These are phyloP conservation scores for Capsicum pubescens DNA, from an alignment of 257 asterid species.

Conservation along the genomic window DNA sequence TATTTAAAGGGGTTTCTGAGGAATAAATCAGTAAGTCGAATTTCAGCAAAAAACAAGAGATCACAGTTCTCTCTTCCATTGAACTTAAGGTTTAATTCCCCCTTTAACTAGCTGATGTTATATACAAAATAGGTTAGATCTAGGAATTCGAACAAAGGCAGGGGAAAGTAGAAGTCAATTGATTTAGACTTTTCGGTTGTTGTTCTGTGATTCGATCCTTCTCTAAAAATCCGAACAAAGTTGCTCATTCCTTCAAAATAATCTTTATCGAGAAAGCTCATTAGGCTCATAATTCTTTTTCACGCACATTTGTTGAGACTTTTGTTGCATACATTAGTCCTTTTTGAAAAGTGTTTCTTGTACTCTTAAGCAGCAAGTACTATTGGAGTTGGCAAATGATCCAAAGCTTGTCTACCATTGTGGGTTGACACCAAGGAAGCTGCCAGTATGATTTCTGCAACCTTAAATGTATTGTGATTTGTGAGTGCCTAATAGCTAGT, in stretches of 20 bases:
- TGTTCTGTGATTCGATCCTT: too few relatives aligned
- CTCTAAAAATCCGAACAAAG: neutral
- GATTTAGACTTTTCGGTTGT: too few relatives aligned
- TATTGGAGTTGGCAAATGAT: constrained; percentile 81
- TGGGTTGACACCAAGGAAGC: constrained; percentile 91
- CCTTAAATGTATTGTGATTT: constrained; percentile 29
- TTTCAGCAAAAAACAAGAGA: too few relatives aligned
- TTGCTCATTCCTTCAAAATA: neutral
- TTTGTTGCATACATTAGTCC: constrained; percentile 7
- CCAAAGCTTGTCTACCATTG: constrained; percentile 97
- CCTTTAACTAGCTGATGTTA: too few relatives aligned
- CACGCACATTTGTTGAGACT: constrained; percentile 5
- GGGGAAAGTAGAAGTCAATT: too few relatives aligned
- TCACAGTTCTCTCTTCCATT: too few relatives aligned
- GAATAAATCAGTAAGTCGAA: too few relatives aligned
- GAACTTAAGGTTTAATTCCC: too few relatives aligned
- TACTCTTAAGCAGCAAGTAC: constrained; percentile 61
- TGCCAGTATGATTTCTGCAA: constrained; percentile 70
- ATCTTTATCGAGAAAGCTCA: constrained; percentile 15
- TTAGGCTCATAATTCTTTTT: constrained; percentile 15
- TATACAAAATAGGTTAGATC: too few relatives aligned
- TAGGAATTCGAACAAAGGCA: too few relatives aligned
- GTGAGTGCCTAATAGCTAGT: constrained; percentile 27
- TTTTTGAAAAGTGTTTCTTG: constrained; percentile 14
- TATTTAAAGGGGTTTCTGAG: too few relatives aligned